Evolutionary conservation across 2,329 filamentous ascomycete species (phyloP).

Genomic region (Xylariaceae sp.): DNA sequence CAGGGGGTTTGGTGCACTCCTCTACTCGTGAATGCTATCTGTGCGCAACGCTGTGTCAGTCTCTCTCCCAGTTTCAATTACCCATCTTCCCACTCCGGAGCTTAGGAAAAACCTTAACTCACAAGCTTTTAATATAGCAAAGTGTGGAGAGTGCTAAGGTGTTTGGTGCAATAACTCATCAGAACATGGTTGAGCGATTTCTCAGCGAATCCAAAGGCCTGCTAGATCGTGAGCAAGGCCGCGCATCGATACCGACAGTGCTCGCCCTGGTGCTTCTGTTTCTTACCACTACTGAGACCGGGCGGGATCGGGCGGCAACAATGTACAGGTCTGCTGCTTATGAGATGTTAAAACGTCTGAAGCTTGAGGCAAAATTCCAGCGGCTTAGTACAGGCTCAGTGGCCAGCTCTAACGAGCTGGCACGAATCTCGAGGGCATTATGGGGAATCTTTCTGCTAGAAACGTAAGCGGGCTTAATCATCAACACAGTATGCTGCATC

Average conservation of each 20-base stretch:
- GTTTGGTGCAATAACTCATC: background rate
- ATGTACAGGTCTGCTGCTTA: slow-evolving; percentile 12
- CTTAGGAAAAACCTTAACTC: background rate
- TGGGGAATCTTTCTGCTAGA: slow-evolving; percentile 14
- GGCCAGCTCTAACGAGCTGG: background rate
- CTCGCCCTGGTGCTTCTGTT: slow-evolving; percentile 13
- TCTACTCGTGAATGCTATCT: slow-evolving; percentile 14
- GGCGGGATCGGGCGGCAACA: slow-evolving; percentile 6
- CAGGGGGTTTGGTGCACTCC: slow-evolving; percentile 9
- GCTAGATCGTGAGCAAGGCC: background rate
- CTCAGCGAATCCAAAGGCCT: slow-evolving; percentile 1
- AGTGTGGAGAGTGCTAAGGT: too few species aligned
- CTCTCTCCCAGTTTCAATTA: background rate
- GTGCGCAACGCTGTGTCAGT: slow-evolving; percentile 10
- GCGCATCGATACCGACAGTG: slow-evolving; percentile 5
- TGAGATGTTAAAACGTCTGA: slow-evolving; percentile 8
- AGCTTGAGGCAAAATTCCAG: background rate
- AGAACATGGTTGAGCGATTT: slow-evolving; percentile 8
- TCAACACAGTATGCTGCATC: too few species aligned
- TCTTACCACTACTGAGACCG: slow-evolving; percentile 5
- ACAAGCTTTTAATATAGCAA: too few species aligned
- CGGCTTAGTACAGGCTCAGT: background rate
- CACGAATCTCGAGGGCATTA: slow-evolving; percentile 3
- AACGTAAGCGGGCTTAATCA: slow-evolving; percentile 3
- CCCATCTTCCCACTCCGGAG: slow-evolving; percentile 9